A percentile compares a stretch with the other conserved stretches of the same genome.
Conservation (phyloP, 208 protist species). For the Crithidia brevicula region DNA sequence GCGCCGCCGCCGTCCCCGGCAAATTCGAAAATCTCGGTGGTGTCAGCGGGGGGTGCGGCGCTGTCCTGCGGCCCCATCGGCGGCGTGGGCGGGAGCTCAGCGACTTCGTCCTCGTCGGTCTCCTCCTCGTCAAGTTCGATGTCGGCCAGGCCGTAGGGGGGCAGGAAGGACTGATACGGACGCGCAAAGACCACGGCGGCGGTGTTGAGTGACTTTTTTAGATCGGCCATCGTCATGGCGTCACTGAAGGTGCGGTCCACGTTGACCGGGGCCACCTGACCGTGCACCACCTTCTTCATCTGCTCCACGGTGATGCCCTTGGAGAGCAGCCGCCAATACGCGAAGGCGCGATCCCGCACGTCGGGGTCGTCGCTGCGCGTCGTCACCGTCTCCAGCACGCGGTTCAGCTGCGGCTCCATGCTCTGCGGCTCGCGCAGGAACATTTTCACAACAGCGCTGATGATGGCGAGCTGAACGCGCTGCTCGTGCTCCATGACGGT, state of each 20-base stretch:
- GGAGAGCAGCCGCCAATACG: slow-evolving; percentile 99
- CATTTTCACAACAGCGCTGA: slow-evolving; percentile 98
- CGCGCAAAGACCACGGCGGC: slow-evolving; percentile 97
- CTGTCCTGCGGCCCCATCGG: slow-evolving; percentile 16
- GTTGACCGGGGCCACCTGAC: slow-evolving; percentile 81
- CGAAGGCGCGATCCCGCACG: slow-evolving; percentile 98
- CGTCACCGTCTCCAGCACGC: slow-evolving; percentile 70
- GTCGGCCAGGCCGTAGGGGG: slow-evolving; percentile 73
- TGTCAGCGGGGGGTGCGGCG: not conserved
- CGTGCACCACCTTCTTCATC: slow-evolving; percentile 91
- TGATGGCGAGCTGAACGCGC: slow-evolving; percentile 86
- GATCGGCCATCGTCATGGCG: slow-evolving; percentile 89
- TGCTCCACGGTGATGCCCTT: slow-evolving; percentile 97
- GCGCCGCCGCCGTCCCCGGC: slow-evolving; percentile 11
- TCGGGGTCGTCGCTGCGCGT: slow-evolving; percentile 97
- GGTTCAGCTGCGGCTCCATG: slow-evolving; percentile 76
- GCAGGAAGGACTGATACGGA: slow-evolving; percentile 94
- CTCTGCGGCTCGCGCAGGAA: slow-evolving; percentile 94
- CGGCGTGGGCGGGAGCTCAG: slow-evolving; percentile 45
- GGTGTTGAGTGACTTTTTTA: slow-evolving; percentile 91
- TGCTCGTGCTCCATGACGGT: slow-evolving; percentile 89
- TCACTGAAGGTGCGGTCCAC: slow-evolving; percentile 94
- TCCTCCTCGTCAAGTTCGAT: slow-evolving; percentile 69
- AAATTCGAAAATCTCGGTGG: slow-evolving; percentile 26
- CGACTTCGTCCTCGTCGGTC: slow-evolving; percentile 58